These are phyloP conservation scores for Diutina pseudorugosa DNA, from an alignment of 1,139 yeast species.

Conservation along the genomic window DNA sequence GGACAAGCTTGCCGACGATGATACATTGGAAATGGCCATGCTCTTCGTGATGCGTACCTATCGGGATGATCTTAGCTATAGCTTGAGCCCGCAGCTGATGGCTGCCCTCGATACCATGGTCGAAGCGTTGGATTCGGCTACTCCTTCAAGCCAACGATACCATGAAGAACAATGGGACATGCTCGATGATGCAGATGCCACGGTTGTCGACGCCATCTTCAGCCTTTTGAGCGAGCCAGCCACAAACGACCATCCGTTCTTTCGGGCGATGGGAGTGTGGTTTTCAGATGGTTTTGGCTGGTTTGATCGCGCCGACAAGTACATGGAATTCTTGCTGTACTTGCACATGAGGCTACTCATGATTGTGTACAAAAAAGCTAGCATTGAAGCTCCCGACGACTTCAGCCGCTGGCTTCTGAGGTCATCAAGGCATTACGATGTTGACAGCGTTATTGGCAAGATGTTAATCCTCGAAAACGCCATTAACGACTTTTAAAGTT, in stretches of 20 bases:
- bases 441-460: too few relatives aligned
- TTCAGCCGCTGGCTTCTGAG: too few relatives aligned
- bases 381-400: not conserved
- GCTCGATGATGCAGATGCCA: not conserved
- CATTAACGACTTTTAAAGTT: too few relatives aligned
- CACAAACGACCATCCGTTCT: not conserved
- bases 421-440: too few relatives aligned
- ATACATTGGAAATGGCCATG: not conserved
- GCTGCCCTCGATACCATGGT: not conserved
- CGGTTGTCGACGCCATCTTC: not conserved
- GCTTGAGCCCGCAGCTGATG: not conserved
- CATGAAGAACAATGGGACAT: not conserved
- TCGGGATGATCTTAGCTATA: not conserved
- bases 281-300: not conserved
- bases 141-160: not conserved
- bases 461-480: too few relatives aligned
- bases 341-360: not conserved
- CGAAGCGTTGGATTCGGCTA: not conserved
- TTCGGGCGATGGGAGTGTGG: not conserved
- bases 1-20: not conserved
- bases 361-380: not conserved
- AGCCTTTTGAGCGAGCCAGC: not conserved
- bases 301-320: not conserved
- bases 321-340: too few relatives aligned
- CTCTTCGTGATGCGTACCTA: not conserved